Evolutionary conservation across 345 rosid genomes (phyloP), one percentile per base, ranked within the genome.

Genomic region (Acer negundo): DNA sequence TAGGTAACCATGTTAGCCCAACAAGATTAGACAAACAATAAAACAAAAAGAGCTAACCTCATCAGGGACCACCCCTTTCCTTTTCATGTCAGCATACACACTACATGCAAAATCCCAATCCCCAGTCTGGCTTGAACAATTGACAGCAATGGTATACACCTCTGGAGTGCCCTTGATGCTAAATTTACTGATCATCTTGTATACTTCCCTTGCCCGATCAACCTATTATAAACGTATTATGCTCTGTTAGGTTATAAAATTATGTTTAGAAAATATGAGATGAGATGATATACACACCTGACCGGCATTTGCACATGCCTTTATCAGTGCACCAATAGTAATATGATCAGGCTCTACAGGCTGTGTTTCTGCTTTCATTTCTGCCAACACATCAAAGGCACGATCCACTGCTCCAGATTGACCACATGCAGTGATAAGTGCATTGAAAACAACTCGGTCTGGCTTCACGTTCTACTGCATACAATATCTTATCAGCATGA

Each of bases 401-500:
- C 98, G 97, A 84, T 93, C 96, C 66, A 93, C 99, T 73, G 98
- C 99, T 86, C 98, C 98, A 42, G 93, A 83, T 82, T 93, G 90
- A 79, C 96, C 99, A 82, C 99, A 95, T 77, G 99, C 99, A 67
- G 94, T 89, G 67, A 95, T 95, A 82, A 95, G 98, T 70, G 98
- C 97, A 84, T 95, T 95, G 87, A 93, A 95, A 69, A 95, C 91
- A 85, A 95, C 99, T 86, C 93, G 94, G 87, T 95, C 99, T 84
- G 98, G 98, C 90, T 93, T 87, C 88, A 95, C 97, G 40, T 93
- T 93, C 99, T 95, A 93, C 97, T 93, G 96, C 86, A 87, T 80
- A 83, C 53, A 90, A 85, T 86, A 84, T 80, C 77, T 85, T 75
- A 80, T 86, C 83, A 90, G 83, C 66, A 75, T 73, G 20, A 85